Conservation (phyloP, 352 stramenopile genomes). For the Pythium graminicola region DNA sequence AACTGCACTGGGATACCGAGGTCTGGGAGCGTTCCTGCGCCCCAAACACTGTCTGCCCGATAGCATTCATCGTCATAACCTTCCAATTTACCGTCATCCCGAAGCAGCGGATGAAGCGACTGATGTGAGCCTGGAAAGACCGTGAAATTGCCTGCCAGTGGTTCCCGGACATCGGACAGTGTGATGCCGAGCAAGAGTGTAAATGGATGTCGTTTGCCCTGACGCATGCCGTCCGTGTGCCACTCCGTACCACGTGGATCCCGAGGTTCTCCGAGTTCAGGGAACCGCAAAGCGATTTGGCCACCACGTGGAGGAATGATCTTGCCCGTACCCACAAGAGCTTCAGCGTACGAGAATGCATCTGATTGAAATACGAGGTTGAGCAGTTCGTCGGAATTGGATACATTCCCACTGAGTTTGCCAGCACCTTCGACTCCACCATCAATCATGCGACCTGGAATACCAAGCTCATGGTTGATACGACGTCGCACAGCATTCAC, state of each 20-base stretch:
- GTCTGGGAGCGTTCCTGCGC: conserved; percentile 60
- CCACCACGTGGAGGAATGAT: conserved; percentile 43
- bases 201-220: conserved; percentile 66
- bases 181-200: conserved; percentile 56
- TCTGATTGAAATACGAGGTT: conserved; percentile 51
- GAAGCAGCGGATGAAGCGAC: conserved; percentile 42
- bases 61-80: conserved; percentile 57
- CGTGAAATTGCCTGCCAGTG: conserved; percentile 61
- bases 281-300: conserved; percentile 71
- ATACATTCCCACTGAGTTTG: conserved; percentile 65
- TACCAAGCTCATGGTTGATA: conserved; percentile 74
- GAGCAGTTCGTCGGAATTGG: conserved; percentile 57
- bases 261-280: conserved; percentile 50
- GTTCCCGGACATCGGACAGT: conserved; percentile 58
- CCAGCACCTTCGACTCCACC: conserved; percentile 63
- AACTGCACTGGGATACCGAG: conserved; percentile 57
- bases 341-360: conserved; percentile 50
- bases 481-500: conserved; percentile 47
- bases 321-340: conserved; percentile 41
- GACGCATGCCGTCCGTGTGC: conserved; percentile 79
- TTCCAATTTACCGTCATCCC: conserved; percentile 41
- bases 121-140: conserved; percentile 65
- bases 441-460: conserved; percentile 61
- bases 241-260: conserved; percentile 66
- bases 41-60: conserved; percentile 66